phyloP scores from a whole-genome alignment of 2,329 filamentous ascomycete species.

The Penicillium expansum region DNA sequence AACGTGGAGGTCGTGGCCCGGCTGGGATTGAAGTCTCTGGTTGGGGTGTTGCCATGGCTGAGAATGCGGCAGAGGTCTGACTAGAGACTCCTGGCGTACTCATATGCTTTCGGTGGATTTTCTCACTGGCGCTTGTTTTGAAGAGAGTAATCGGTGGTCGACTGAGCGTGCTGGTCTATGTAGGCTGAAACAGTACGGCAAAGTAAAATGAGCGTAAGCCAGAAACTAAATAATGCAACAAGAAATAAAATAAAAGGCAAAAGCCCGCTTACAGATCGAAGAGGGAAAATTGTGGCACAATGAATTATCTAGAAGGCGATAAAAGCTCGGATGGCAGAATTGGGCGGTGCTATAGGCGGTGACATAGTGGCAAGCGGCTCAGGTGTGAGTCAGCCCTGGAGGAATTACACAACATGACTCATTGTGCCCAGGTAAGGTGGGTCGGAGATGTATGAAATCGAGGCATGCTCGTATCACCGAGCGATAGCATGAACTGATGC shows the following conservation, averaged over 20 bases:
- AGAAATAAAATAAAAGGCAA: neutral
- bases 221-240: neutral
- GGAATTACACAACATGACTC: constrained; percentile 9
- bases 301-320: constrained; percentile 15
- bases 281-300: constrained; percentile 5
- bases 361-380: neutral
- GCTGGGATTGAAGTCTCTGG: neutral
- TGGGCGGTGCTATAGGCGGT: constrained; percentile 19
- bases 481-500: neutral
- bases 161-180: neutral
- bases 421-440: neutral
- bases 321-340: constrained; percentile 23
- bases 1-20: constrained; percentile 14
- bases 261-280: neutral
- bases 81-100: neutral
- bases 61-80: neutral
- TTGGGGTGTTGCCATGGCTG: constrained; percentile 11
- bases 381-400: constrained; percentile 4
- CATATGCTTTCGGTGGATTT: neutral
- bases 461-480: neutral
- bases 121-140: neutral
- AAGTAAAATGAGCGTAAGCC: neutral
- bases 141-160: neutral
- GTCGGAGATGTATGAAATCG: constrained; percentile 9
- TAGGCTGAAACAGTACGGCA: neutral